Evolutionary conservation across 2,329 filamentous ascomycete genomes (phyloP).

Genomic region (Periconia sp.): DNA sequence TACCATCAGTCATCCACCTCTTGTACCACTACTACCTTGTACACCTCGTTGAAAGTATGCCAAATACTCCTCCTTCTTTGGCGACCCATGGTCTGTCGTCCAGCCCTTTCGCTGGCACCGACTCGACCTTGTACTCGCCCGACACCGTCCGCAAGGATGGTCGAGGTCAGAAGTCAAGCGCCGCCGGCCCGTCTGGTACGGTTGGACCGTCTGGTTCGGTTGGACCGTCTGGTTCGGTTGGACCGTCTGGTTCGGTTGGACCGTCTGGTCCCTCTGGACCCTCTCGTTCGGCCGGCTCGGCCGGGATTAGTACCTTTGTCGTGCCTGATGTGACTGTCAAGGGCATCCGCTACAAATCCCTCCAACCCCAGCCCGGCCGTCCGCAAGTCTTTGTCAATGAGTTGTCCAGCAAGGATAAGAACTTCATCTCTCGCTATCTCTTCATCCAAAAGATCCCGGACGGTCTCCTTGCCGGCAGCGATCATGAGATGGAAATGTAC

Average conservation of each 20-base stretch:
- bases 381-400: slow-evolving; percentile 33
- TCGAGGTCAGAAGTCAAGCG: too few relatives aligned
- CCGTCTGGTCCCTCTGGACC: too few relatives aligned
- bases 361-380: slow-evolving; percentile 21
- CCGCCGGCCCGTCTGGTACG: too few relatives aligned
- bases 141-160: slow-evolving; percentile 26
- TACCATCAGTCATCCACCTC: slow-evolving; percentile 9
- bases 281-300: too few relatives aligned
- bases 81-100: slow-evolving; percentile 26
- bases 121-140: slow-evolving; percentile 36
- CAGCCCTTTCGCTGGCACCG: slow-evolving; percentile 34
- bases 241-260: too few relatives aligned
- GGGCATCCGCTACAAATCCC: slow-evolving; percentile 11
- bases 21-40: slow-evolving; percentile 21
- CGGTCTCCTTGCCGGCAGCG: slow-evolving; percentile 26
- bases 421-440: slow-evolving; percentile 35
- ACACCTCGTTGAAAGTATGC: slow-evolving; percentile 36
- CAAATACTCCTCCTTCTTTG: slow-evolving; percentile 23
- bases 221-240: too few relatives aligned
- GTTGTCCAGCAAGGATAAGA: slow-evolving; percentile 19
- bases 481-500: slow-evolving; percentile 30
- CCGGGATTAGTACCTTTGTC: too few relatives aligned
- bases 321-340: slow-evolving; percentile 6
- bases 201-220: too few relatives aligned
- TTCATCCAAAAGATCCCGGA: slow-evolving; percentile 25